phyloP scores from a whole-genome alignment of 2,329 filamentous ascomycete species.

The Aspergillus sclerotialis region DNA sequence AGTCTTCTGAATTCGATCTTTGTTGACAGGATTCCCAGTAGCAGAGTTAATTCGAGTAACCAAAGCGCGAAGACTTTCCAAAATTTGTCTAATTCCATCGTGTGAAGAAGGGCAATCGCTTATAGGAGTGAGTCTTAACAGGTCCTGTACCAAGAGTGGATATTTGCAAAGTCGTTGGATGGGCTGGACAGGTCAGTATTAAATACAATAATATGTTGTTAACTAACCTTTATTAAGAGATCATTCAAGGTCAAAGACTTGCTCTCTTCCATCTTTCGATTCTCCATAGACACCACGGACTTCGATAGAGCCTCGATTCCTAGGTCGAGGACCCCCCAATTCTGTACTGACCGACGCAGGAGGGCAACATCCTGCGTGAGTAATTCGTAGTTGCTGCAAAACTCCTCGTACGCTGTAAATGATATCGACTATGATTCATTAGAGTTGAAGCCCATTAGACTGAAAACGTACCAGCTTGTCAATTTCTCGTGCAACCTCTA shows the following conservation, averaged over 20 bases:
- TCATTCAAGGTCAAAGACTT: slow-evolving; percentile 79
- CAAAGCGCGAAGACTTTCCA: slow-evolving; percentile 65
- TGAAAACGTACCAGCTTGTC: slow-evolving; percentile 40
- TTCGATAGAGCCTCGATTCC: slow-evolving; percentile 78
- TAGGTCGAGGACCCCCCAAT: slow-evolving; percentile 74
- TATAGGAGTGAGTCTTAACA: slow-evolving; percentile 75
- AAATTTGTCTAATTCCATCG: slow-evolving; percentile 66
- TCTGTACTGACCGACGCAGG: slow-evolving; percentile 59
- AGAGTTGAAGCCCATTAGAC: slow-evolving; percentile 27
- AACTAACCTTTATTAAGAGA: slow-evolving; percentile 74
- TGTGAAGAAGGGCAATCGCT: slow-evolving; percentile 79
- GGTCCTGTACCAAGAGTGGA: slow-evolving; percentile 74
- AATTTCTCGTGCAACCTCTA: slow-evolving; percentile 49
- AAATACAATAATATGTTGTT: slow-evolving; percentile 1
- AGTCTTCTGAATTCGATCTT: slow-evolving; percentile 68
- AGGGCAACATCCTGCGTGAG: slow-evolving; percentile 71
- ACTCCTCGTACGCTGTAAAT: slow-evolving; percentile 86
- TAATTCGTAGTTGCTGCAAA: slow-evolving; percentile 80
- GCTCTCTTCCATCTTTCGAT: slow-evolving; percentile 54
- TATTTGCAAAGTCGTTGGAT: slow-evolving; percentile 92
- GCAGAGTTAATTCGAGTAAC: slow-evolving; percentile 76
- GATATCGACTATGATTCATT: slow-evolving; percentile 61
- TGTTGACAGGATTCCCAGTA: slow-evolving; percentile 67
- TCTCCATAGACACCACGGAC: slow-evolving; percentile 64
- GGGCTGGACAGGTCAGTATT: slow-evolving; percentile 50